Conservation (phyloP, 192 early-diverging fungal genomes). For the Coemansia sp. region DNA sequence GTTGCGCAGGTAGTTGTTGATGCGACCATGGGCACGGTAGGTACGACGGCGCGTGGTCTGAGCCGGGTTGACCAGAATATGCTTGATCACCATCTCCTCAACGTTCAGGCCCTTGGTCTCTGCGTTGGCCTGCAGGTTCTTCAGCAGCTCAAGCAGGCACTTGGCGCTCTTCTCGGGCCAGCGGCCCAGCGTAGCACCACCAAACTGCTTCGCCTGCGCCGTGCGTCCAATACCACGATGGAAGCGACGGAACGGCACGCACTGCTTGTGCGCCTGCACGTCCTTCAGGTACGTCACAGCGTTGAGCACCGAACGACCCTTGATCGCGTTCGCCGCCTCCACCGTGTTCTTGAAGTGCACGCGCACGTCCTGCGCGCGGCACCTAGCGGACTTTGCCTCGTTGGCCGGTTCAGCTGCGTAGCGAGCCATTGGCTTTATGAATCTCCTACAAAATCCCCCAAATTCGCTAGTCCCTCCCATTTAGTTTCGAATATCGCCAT, state of each 20-base stretch:
- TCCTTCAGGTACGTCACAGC: slow-evolving; percentile 87
- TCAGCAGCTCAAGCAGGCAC: slow-evolving; percentile 87
- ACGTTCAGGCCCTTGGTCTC: slow-evolving; percentile 89
- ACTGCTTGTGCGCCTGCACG: slow-evolving; percentile 96
- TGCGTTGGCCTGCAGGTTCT: slow-evolving; percentile 97
- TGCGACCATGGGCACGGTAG: slow-evolving; percentile 98
- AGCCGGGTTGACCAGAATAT: slow-evolving; percentile 98
- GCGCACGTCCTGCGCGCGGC: slow-evolving; percentile 89
- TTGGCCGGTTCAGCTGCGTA: slow-evolving; percentile 80
- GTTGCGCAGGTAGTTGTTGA: slow-evolving; percentile 89
- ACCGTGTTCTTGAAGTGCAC: slow-evolving; percentile 98
- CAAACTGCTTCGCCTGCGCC: slow-evolving; percentile 92
- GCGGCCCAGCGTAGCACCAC: slow-evolving; percentile 78
- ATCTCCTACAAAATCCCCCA: too few species aligned
- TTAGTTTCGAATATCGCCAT: neutral
- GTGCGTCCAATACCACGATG: slow-evolving; percentile 94
- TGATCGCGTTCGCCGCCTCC: slow-evolving; percentile 89
- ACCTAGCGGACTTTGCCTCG: slow-evolving; percentile 78
- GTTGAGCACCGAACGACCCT: slow-evolving; percentile 87
- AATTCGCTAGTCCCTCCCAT: too few species aligned
- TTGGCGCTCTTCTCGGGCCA: slow-evolving; percentile 97
- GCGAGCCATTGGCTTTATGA: slow-evolving; percentile 76
- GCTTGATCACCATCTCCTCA: slow-evolving; percentile 85
- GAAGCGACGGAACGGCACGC: slow-evolving; percentile 96
- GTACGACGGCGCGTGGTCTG: slow-evolving; percentile 95